Evolutionary conservation across 768 basidiomycete species (phyloP), one percentile per base, ranked within the genome.

Genomic region (Boletus tomentosulus): DNA sequence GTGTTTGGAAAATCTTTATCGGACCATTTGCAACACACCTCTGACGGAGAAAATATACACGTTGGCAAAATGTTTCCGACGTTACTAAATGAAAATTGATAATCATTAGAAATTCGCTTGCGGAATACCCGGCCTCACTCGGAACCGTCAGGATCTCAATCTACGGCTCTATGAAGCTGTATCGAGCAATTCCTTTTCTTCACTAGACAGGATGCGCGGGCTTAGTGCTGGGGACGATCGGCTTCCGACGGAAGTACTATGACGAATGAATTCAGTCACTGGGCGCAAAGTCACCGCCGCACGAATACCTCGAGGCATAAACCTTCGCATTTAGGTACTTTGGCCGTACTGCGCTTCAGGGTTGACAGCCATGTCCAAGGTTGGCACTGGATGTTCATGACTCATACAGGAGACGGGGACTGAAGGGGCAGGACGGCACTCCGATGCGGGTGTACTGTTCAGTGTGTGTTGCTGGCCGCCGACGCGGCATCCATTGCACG

Each of bases 231-330:
- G 19, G 19, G 56, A 46, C 43, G 57, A 69, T 58, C 59, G 51
- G 57, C 44, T 58, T 65, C 69, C 56, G 63, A 57, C 61, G 58
- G 51, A 62, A 53, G 60, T 46, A 19, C 54, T 47, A 65, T 71
- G 69, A 67, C 65, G 63, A 68, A 60, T 62, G 46, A 56, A 59
- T 56, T 24, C 47, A 33, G 59, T 60, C 56, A 58, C 59, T 60
- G 54, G 62, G 60, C 66, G 67, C 62, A 69, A 68, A 55, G 50
- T 55, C 39, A 46, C 53, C 53, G 64, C 66, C 68, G 61, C 70
- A 70, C 68, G 51, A 33, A 66, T 59, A 59, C 68, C 68, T 68
- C 68, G 68, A 71, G 68, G 68, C 56, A 38, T 22, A 7, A 51
- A 59, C 30, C 46, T 64, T 69, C 56, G 42, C 60, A 49, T 55